phyloP scores from a whole-genome alignment of 257 asterid species.

The Solanum ahanhuiri region DNA sequence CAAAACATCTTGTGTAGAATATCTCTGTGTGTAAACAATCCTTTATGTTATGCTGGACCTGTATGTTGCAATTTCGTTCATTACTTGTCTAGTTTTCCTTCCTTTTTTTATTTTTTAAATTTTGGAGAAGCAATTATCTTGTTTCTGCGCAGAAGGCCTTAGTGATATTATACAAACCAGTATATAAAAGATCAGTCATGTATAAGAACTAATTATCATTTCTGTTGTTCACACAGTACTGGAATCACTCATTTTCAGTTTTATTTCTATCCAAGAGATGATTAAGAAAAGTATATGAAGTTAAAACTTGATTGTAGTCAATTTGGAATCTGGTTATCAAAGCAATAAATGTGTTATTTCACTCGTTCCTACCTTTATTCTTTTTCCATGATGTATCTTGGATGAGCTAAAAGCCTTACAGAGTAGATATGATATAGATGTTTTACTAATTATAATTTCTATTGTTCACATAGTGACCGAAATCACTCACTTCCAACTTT shows the following conservation, averaged over 20 bases:
- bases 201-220: background rate
- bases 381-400: background rate
- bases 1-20: background rate
- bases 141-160: background rate
- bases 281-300: background rate
- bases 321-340: background rate
- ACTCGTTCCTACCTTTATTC: background rate
- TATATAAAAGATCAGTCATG: background rate
- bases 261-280: background rate
- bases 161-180: background rate
- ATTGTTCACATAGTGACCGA: background rate
- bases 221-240: background rate
- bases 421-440: background rate
- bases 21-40: background rate
- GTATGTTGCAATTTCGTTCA: background rate
- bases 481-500: background rate
- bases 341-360: background rate
- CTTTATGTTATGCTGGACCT: background rate
- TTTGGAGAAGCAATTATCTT: background rate
- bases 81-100: background rate
- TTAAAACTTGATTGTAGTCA: background rate
- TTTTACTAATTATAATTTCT: background rate
- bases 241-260: background rate
- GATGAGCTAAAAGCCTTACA: background rate
- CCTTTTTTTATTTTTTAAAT: too few species aligned